Evolutionary conservation across 2,329 filamentous ascomycete genomes (phyloP).

Genomic region (Aspergillus neotritici): DNA sequence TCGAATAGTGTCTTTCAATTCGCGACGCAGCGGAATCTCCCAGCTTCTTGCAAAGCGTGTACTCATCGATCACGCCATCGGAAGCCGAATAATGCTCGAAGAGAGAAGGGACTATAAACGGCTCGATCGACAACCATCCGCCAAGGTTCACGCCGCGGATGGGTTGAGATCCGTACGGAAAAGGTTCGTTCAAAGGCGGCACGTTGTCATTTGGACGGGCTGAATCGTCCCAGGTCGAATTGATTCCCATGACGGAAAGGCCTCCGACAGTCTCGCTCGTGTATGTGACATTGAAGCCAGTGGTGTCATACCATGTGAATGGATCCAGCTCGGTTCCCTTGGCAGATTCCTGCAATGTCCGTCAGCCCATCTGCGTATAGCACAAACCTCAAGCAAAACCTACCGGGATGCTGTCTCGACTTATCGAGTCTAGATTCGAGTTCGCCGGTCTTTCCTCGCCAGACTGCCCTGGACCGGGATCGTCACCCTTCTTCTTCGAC

Average conservation of each 20-base stretch:
- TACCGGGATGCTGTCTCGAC: constrained; percentile 55
- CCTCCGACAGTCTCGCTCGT: constrained; percentile 78
- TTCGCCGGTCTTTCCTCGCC: constrained; percentile 29
- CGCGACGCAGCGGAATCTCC: constrained; percentile 60
- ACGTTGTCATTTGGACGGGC: constrained; percentile 71
- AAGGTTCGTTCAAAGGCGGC: constrained; percentile 67
- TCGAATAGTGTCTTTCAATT: constrained; percentile 87
- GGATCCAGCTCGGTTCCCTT: constrained; percentile 78
- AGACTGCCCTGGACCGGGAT: constrained; percentile 22
- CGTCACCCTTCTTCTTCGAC: constrained; percentile 53
- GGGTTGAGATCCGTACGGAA: constrained; percentile 72
- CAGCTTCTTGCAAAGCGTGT: constrained; percentile 66
- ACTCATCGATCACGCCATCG: constrained; percentile 78
- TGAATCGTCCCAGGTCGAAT: constrained; percentile 79
- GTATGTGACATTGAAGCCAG: constrained; percentile 90
- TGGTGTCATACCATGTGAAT: constrained; percentile 84
- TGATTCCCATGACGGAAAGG: constrained; percentile 85
- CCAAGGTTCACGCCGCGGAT: constrained; percentile 89
- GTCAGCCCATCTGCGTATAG: background rate
- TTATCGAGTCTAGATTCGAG: constrained; percentile 49
- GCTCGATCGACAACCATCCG: constrained; percentile 89
- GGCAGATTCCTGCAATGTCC: constrained; percentile 45
- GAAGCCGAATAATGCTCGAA: constrained; percentile 62
- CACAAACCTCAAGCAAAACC: constrained; percentile 6
- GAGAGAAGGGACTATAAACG: constrained; percentile 89